Base-by-base conservation (phyloP, 257 asterid genomes). In the Sherardia arvensis region DNA sequence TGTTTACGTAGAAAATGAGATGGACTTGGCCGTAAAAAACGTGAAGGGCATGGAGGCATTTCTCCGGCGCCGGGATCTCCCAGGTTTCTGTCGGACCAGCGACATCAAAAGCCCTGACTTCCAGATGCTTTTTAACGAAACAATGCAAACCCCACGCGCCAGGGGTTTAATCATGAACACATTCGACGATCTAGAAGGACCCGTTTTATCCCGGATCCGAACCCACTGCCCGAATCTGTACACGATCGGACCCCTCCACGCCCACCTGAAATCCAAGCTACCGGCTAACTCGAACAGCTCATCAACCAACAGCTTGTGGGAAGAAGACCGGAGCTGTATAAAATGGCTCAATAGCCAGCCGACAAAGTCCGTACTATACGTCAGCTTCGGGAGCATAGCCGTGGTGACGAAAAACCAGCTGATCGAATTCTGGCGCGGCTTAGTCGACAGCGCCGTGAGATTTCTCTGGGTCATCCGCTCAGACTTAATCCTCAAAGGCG, bases 161-260 rank as follows among this genome's bases (percentile, higher is more conserved):
- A 11, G 53, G 15, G 95, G 94, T 22, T 78, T 87, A 38, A 88
- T 88, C 66, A 66, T 88, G 7, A 82, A 88, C 88, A 80, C 91
- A 29, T 85, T 85, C 54, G 91, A 88, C 66, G 84, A 83, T 23
- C 79, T 88, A 5, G 94, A 85, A 69, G 87, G 77, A 0, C 87
- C 87, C 4, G 69, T 80, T 14, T 77, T 88, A 2, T 63, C 80
- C 11, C 69, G 74, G 7, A 59, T 85, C 60, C 82, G 79, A 4
- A 69, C 28, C 0, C 64, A 66, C 7, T 83, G 87, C 61, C 94
- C 87, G 12, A 88, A 85, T 30, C 66, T 83, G 4, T 88, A 85
- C 79, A 56, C 89, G 47, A 77, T 88, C 4, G 96, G 96, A 22
- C 91, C 94, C 7, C 78, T 88, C 3, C 96, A 88, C 22, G 77